Base-by-base conservation (phyloP, 441 rosid genomes). In the Populus hybrid region DNA sequence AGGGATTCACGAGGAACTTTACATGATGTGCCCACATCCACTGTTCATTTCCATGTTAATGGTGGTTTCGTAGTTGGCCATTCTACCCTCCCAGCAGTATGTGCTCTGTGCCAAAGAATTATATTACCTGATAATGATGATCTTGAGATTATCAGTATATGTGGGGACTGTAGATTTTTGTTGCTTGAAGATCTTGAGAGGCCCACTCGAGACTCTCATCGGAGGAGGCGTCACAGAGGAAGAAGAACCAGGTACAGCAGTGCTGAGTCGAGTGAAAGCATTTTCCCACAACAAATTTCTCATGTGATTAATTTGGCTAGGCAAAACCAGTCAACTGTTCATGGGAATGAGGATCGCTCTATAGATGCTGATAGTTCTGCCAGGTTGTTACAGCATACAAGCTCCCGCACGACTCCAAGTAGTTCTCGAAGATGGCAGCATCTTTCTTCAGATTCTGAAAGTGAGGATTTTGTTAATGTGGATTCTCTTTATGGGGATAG, bases 121-220 rank as follows among this genome's bases (percentile, higher is more conserved):
- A 80, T 88, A 75, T 75, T 85, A 65, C 81, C 91, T 79, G 88
- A 84, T 68, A 83, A 75, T 76, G 92, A 76, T 14, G 88, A 86
- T 76, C 82, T 73, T 72, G 94, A 89, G 82, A 77, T 80, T 71
- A 72, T 84, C 36, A 84, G 80, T 84, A 82, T 93, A 50, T 95
- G 99, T 42, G 90, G 92, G 75, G 97, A 91, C 86, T 95, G 99
- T 80, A 91, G 92, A 73, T 93, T 92, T 82, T 81, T 90, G 85
- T 85, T 89, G 71, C 91, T 89, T 26, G 94, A 95, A 87, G 93
- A 89, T 86, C 82, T 79, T 74, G 90, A 84, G 81, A 87, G 85
- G 67, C 87, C 93, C 21, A 35, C 81, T 1, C 88, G 68, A 74
- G 86, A 81, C 80, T 82, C 85, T 67, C 72, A 65, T 83, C 84